Evolutionary conservation across 2,329 filamentous ascomycete genomes (phyloP).

Genomic region (Monosporascus sp.): DNA sequence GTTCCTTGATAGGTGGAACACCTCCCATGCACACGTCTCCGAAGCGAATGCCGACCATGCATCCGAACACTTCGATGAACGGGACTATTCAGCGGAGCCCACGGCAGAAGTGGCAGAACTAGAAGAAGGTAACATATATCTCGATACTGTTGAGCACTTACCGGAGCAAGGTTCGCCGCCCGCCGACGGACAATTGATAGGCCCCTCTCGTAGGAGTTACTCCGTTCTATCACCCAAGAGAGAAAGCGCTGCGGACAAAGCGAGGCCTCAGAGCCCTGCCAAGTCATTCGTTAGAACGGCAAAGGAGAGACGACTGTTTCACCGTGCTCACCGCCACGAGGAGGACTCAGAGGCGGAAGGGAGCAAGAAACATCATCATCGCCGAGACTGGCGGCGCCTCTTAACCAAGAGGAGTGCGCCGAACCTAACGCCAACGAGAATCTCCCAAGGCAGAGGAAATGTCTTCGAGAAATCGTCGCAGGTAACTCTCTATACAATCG

Average conservation of each 20-base stretch:
- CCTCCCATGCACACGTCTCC: neutral
- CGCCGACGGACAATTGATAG: neutral
- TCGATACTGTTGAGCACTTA: neutral
- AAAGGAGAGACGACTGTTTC: conserved; percentile 19
- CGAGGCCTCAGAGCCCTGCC: conserved; percentile 14
- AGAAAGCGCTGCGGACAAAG: conserved; percentile 8
- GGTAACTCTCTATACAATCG: neutral
- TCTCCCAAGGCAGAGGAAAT: conserved; percentile 10
- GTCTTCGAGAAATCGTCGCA: conserved; percentile 9
- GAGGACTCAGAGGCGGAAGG: too few species aligned
- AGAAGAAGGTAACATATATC: neutral
- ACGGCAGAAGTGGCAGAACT: neutral
- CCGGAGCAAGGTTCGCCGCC: neutral
- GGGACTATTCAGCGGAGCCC: neutral
- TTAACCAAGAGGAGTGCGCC: conserved; percentile 5
- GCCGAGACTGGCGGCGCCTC: conserved; percentile 8
- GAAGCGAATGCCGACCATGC: neutral
- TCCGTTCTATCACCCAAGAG: neutral
- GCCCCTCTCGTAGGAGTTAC: neutral
- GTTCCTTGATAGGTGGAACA: neutral
- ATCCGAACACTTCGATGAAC: neutral
- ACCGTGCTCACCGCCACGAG: conserved; percentile 1
- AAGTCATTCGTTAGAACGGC: conserved; percentile 16
- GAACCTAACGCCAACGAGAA: conserved; percentile 6
- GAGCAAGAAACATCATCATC: conserved; percentile 1